Evolutionary conservation across 495 filamentous ascomycete species (phyloP).

Genomic region (Venustampulla echinocandica): DNA sequence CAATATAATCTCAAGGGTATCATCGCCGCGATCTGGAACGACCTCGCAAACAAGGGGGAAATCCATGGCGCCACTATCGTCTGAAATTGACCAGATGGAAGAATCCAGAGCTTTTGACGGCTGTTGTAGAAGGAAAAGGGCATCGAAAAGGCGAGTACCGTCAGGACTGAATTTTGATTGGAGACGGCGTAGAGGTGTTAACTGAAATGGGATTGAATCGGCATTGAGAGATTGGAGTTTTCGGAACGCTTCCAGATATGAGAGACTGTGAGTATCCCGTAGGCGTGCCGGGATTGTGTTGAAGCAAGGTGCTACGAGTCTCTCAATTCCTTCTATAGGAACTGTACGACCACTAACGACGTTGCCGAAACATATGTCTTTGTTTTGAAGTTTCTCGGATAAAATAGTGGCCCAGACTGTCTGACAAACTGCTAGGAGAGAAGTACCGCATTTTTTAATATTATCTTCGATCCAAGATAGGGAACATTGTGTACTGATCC

Average conservation of each 20-base stretch:
- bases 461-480: constrained; percentile 37
- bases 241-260: constrained; percentile 27
- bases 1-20: constrained; percentile 36
- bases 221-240: constrained; percentile 48
- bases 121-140: constrained; percentile 64
- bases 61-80: constrained; percentile 70
- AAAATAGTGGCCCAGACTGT: constrained; percentile 58
- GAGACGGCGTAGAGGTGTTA: constrained; percentile 57
- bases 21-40: constrained; percentile 38
- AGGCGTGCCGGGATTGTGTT: constrained; percentile 77
- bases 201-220: constrained; percentile 52
- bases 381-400: constrained; percentile 36
- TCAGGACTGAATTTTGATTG: constrained; percentile 37
- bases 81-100: constrained; percentile 53
- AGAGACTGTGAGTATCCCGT: constrained; percentile 23
- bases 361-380: constrained; percentile 75
- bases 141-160: constrained; percentile 57
- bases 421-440: constrained; percentile 57
- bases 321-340: constrained; percentile 52
- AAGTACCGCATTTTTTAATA: constrained; percentile 44
- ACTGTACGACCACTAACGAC: constrained; percentile 66
- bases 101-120: constrained; percentile 39
- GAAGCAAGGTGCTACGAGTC: constrained; percentile 77
- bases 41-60: constrained; percentile 63
- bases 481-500: constrained; percentile 19